Evolutionary conservation across 2,329 filamentous ascomycete genomes (phyloP), one percentile per base, ranked within the genome.

Genomic region (Septoria linicola): DNA sequence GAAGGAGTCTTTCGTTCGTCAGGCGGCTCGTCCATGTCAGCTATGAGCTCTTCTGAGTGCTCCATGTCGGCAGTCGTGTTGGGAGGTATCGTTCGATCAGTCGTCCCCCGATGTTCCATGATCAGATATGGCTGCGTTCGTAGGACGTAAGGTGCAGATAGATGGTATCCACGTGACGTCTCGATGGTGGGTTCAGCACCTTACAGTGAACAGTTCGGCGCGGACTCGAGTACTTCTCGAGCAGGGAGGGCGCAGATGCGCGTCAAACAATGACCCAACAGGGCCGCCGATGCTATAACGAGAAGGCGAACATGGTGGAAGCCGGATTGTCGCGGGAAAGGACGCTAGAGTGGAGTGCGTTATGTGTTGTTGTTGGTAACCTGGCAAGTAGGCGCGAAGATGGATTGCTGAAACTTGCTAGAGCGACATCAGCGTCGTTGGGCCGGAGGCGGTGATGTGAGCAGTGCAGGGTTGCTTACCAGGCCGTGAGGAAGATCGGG

Each of bases 21-120:
- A 63, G 91, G 90, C 42, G 91, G 91, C 71, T 97, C 92, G 70
- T 97, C 92, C 43, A 84, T 79, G 64, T 96, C 92, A 59, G 87
- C 81, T 52, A 78, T 73, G 60, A 83, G 69, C 50, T 96, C 90
- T 53, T 84, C 81, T 44, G 54, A 55, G 37, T 63, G 53, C 31
- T 65, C 67, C 59, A 66, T 63, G 34, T 45, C 61, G 8, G 57
- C 49, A 30, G 45, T 59, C 14, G 61, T 45, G 43, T 53, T 48
- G 27, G 57, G 35, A 5, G 44, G 44, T 36, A 41, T 47, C 17
- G 58, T 47, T 19, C 32, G 49, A 41, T 48, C 57, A 40, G 52
- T 37, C 21, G 51, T 53, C 43, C 49, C 47, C 23, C 35, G 44
- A 39, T 35, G 34, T 10, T 57, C 54, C 60, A 62, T 60, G 23